These are phyloP conservation scores for Alternaria gansuensis DNA, from an alignment of 2,329 filamentous ascomycete genomes.

Conservation along the genomic window DNA sequence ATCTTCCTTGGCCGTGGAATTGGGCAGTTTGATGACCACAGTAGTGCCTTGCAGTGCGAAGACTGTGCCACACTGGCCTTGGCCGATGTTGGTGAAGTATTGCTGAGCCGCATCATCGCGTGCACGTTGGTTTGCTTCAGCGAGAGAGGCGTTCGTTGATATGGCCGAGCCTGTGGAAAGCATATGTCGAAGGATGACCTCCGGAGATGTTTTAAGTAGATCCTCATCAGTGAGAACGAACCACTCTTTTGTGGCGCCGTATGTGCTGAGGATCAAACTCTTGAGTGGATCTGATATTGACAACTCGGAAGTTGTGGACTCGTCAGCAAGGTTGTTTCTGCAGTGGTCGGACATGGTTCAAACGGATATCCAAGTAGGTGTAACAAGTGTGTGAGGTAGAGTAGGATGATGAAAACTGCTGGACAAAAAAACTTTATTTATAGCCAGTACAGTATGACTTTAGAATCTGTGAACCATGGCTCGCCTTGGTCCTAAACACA, in stretches of 20 bases:
- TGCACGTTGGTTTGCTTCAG: no score
- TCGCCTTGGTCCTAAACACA: background rate
- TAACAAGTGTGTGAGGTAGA: background rate
- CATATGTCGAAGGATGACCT: no score
- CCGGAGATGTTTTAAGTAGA: no score
- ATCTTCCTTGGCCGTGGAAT: constrained; percentile 1
- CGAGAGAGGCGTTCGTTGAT: no score
- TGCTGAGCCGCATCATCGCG: no score
- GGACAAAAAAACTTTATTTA: background rate
- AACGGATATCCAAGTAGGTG: background rate
- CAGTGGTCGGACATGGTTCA: background rate
- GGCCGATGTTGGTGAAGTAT: background rate
- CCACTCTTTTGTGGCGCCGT: no score
- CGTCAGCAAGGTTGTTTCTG: background rate
- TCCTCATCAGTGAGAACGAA: no score
- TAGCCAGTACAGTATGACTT: background rate
- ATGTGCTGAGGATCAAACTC: no score
- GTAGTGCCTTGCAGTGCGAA: constrained; percentile 8
- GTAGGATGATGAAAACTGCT: background rate
- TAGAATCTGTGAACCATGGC: background rate
- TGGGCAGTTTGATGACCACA: constrained; percentile 14
- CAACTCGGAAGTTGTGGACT: background rate
- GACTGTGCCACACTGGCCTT: constrained; percentile 12
- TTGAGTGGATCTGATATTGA: no score
- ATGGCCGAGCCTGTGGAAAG: no score